These are phyloP conservation scores for Candida silvicultrix DNA, from an alignment of 805 yeast species.

Conservation along the genomic window DNA sequence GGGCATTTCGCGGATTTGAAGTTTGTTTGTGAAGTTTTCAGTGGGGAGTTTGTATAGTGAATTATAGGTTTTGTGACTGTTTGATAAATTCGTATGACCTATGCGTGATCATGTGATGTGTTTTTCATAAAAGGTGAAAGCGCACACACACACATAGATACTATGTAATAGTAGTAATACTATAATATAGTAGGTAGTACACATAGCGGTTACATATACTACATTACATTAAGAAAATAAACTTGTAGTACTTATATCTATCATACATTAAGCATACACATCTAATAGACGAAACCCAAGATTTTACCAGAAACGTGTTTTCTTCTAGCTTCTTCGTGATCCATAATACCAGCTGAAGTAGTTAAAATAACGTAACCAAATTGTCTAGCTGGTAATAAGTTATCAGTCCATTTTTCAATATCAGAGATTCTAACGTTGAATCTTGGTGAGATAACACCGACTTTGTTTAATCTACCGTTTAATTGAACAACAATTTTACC, in stretches of 20 bases:
- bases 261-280: background rate
- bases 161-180: no score
- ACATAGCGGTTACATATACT: background rate
- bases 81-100: no score
- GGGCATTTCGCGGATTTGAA: no score
- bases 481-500: constrained; percentile 95
- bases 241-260: no score
- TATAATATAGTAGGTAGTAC: no score
- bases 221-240: background rate
- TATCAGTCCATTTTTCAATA: constrained; percentile 97
- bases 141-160: no score
- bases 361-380: constrained; percentile 97
- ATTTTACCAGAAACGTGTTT: constrained; percentile 99
- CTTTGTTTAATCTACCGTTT: constrained; percentile 97
- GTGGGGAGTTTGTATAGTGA: no score
- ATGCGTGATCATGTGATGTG: no score
- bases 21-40: no score
- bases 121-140: no score
- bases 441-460: constrained; percentile 98
- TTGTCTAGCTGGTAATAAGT: constrained; percentile 98
- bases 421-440: constrained; percentile 94
- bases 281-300: constrained; percentile 93
- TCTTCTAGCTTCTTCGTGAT: constrained; percentile 99
- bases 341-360: constrained; percentile 99
- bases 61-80: no score